phyloP scores from a whole-genome alignment of 805 yeast genomes.

The Lipomyces kockii region DNA sequence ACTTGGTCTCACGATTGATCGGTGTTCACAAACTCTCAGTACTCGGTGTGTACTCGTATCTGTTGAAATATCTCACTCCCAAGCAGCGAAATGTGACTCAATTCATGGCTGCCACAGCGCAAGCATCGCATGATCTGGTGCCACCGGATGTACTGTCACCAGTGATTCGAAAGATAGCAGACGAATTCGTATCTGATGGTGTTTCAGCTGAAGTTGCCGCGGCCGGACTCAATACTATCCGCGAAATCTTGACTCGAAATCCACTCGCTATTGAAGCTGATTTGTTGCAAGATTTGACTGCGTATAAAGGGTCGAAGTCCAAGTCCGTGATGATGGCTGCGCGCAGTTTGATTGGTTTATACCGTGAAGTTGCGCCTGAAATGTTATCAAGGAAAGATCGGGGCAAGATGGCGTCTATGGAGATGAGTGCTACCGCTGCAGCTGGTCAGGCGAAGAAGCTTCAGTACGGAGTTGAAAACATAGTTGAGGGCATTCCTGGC shows the following conservation, averaged over 20 bases:
- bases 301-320: constrained; percentile 89
- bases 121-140: constrained; percentile 93
- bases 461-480: constrained; percentile 72
- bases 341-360: constrained; percentile 78
- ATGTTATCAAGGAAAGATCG: constrained; percentile 89
- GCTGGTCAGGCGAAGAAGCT: constrained; percentile 49
- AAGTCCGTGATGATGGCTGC: constrained; percentile 96
- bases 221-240: constrained; percentile 93
- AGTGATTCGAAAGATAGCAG: constrained; percentile 89
- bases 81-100: constrained; percentile 94
- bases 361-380: constrained; percentile 95
- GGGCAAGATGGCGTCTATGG: constrained; percentile 90
- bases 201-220: constrained; percentile 98
- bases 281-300: constrained; percentile 84
- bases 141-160: constrained; percentile 90
- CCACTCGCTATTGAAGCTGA: constrained; percentile 92
- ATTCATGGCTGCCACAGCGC: constrained; percentile 96
- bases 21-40: constrained; percentile 95
- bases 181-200: constrained; percentile 97
- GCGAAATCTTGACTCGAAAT: constrained; percentile 91
- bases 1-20: constrained; percentile 81
- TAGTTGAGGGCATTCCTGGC: constrained; percentile 82
- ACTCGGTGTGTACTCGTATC: constrained; percentile 84
- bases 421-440: constrained; percentile 61
- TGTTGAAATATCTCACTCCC: constrained; percentile 89